Evolutionary conservation across 2,329 filamentous ascomycete species (phyloP).

Genomic region (Aureobasidium zeae): DNA sequence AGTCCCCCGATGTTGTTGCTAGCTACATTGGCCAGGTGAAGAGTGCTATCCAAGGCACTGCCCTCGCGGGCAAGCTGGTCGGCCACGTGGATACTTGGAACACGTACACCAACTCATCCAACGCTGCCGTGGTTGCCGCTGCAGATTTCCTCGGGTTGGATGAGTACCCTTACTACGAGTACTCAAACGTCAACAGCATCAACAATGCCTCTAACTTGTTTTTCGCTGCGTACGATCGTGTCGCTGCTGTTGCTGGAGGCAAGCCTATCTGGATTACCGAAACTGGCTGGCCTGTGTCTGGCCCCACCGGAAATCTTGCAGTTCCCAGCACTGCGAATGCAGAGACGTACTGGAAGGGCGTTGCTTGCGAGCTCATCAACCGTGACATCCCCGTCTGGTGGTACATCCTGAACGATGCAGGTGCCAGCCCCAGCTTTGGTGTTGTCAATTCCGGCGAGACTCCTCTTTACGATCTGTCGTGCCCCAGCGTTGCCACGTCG

Average conservation of each 20-base stretch:
- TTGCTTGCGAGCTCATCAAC: slow-evolving; percentile 61
- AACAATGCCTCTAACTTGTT: slow-evolving; percentile 57
- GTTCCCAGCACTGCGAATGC: slow-evolving; percentile 59
- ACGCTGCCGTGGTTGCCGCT: slow-evolving; percentile 58
- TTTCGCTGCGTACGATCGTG: slow-evolving; percentile 54
- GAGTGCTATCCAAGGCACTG: slow-evolving; percentile 52
- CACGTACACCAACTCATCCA: slow-evolving; percentile 63
- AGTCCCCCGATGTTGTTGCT: slow-evolving; percentile 52
- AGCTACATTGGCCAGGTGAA: slow-evolving; percentile 63
- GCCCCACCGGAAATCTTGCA: slow-evolving; percentile 52
- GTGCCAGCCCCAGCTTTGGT: slow-evolving; percentile 57
- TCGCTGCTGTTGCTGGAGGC: slow-evolving; percentile 48
- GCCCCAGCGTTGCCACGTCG: slow-evolving; percentile 27
- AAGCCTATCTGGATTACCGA: slow-evolving; percentile 81
- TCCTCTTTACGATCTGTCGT: slow-evolving; percentile 56
- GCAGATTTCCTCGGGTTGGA: slow-evolving; percentile 77
- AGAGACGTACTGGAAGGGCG: slow-evolving; percentile 68
- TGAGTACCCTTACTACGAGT: slow-evolving; percentile 67
- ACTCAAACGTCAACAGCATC: slow-evolving; percentile 57
- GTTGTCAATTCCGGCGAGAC: slow-evolving; percentile 48
- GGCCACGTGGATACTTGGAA: slow-evolving; percentile 85
- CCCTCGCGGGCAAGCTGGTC: slow-evolving; percentile 45
- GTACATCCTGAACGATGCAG: slow-evolving; percentile 61
- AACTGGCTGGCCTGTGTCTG: slow-evolving; percentile 76
- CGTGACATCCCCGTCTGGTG: slow-evolving; percentile 56